Base-by-base conservation (phyloP, 352 stramenopile species). In the Halophytophthora polymorphica region DNA sequence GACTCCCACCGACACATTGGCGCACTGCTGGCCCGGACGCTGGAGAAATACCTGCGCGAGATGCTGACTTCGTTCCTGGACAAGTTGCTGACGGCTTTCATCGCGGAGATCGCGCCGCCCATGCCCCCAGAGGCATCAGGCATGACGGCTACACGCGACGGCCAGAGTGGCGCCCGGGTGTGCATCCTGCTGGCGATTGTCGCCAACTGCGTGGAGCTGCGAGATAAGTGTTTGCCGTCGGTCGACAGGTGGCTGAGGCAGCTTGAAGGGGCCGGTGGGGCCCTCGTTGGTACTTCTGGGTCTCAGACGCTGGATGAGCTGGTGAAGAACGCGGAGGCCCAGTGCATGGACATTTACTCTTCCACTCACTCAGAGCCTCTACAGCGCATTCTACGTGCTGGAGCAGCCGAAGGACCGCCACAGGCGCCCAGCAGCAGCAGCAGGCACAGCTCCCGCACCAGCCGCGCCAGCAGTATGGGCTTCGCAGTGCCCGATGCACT, bases 151-250 rank as follows among this genome's bases (percentile, higher is more conserved):
- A 41, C 37, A 2, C 64, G 57, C 3, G 56, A 64, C 19, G 56
- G 45, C 2, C 60, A 56, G 35, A 46, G 29, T 45, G 76, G 67
- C 2, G 69, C 68, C 18, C 63, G 63, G 14, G 75, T 82, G 0
- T 86, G 71, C 28, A 73, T 87, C 22, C 56, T 88, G 37, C 82
- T 90, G 21, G 69, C 72, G 15, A 71, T 90, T 44, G 74, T 88
- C 10, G 75, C 77, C 33, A 88, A 87, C 45, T 88, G 80, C 50
- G 72, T 88, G 23, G 68, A 88, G 45, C 45, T 90, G n/a, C 73
- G 80, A 3, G 73, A 86, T 23, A 75, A 72, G 28, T 74, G 69
- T 37, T 46, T 88, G 7, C 42, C 53, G 10, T 70, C 51, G 6
- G 64, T 86, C 15, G 69, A 73, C 25, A 55, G 53, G 21, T 90